Evolutionary conservation across 352 stramenopile species (phyloP).

Genomic region (Phytophthora palmivora): DNA sequence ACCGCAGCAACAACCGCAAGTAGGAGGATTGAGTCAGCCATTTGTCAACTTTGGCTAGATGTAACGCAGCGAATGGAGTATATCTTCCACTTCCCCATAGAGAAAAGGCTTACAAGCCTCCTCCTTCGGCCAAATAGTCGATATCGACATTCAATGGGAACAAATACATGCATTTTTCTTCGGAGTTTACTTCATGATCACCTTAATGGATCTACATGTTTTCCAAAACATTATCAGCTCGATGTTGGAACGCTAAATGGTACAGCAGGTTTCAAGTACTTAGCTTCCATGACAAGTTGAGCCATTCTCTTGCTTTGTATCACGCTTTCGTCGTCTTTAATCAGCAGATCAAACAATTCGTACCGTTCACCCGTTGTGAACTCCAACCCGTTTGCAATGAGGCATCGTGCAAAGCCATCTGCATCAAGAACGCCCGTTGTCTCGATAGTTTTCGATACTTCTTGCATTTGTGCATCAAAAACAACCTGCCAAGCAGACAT

Average conservation of each 20-base stretch:
- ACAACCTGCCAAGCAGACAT: conserved; percentile 56
- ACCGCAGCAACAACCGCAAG: conserved; percentile 48
- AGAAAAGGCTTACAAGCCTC: conserved; percentile 22
- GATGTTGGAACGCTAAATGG: not conserved
- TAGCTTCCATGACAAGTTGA: conserved; percentile 43
- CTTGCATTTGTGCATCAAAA: conserved; percentile 42
- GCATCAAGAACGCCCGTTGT: conserved; percentile 38
- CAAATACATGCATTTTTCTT: conserved; percentile 32
- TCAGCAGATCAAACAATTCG: conserved; percentile 65
- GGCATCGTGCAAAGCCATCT: conserved; percentile 45
- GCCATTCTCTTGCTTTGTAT: conserved; percentile 41
- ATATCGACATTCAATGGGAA: conserved; percentile 29
- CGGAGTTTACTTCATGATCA: not conserved
- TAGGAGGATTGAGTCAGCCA: conserved; percentile 71
- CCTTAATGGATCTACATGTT: not conserved
- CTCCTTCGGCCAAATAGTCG: conserved; percentile 13
- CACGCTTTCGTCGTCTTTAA: conserved; percentile 42
- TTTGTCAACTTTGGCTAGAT: conserved; percentile 76
- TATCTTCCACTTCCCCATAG: conserved; percentile 31
- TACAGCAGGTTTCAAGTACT: conserved; percentile 22
- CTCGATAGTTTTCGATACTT: conserved; percentile 36
- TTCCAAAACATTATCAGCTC: not conserved
- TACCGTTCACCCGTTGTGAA: conserved; percentile 62
- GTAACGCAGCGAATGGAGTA: conserved; percentile 42
- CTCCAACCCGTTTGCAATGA: conserved; percentile 47